phyloP scores from a whole-genome alignment of 345 rosid genomes.

The Ceriops zippeliana region DNA sequence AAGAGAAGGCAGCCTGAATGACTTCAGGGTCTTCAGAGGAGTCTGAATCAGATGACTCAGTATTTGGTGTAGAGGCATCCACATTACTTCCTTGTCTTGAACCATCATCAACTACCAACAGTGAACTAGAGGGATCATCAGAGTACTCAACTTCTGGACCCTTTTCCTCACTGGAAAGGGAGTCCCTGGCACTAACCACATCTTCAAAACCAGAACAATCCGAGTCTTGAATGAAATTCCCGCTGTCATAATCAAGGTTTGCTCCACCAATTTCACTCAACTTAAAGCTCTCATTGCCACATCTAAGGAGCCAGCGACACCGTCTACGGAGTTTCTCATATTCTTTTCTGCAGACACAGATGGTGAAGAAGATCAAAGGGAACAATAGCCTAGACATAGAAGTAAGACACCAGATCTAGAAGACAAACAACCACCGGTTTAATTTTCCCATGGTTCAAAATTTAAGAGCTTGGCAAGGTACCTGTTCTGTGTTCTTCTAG shows the following conservation, averaged over 20 bases:
- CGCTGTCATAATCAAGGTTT: conserved; percentile 27
- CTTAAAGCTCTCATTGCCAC: conserved; percentile 32
- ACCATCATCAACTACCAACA: conserved; percentile 49
- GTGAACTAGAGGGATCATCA: conserved; percentile 49
- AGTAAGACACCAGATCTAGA: neutral
- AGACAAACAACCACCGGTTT: neutral
- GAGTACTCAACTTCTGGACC: conserved; percentile 46
- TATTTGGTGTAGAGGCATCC: conserved; percentile 49
- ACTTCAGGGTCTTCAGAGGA: conserved; percentile 68
- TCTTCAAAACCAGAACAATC: conserved; percentile 69
- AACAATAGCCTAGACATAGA: neutral
- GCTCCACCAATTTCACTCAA: conserved; percentile 32
- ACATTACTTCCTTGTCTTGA: conserved; percentile 44
- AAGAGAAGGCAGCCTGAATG: conserved; percentile 41
- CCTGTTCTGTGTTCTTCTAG: conserved; percentile 65
- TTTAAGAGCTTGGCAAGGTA: conserved; percentile 14
- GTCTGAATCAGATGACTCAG: conserved; percentile 81
- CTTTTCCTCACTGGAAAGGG: conserved; percentile 59
- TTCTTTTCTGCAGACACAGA: conserved; percentile 52
- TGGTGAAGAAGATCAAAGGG: conserved; percentile 6
- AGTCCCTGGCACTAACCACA: conserved; percentile 60
- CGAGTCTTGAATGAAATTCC: conserved; percentile 43
- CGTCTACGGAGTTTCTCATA: conserved; percentile 82
- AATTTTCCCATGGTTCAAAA: neutral
- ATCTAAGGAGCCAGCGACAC: conserved; percentile 55